These are phyloP conservation scores for Raphanus hybrid DNA, from an alignment of 441 rosid genomes.

Conservation along the genomic window DNA sequence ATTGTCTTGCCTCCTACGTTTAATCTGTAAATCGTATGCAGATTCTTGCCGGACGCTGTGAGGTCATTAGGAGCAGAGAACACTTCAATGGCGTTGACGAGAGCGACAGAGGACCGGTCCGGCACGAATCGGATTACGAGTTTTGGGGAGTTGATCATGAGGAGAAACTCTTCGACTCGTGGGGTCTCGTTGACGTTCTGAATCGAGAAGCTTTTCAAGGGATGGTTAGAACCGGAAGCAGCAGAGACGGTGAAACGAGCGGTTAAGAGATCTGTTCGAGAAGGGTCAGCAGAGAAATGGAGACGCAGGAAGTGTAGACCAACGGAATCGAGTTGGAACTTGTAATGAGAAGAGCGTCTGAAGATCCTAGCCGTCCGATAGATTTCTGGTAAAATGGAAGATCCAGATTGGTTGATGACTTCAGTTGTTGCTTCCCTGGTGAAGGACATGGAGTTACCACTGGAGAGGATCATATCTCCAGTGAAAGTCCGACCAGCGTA, in stretches of 20 bases:
- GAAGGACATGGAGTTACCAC: constrained; percentile 22
- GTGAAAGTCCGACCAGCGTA: constrained; percentile 26
- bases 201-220: constrained; percentile 31
- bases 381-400: constrained; percentile 2
- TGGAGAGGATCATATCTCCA: constrained; percentile 34
- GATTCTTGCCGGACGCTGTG: background rate
- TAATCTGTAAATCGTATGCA: constrained; percentile 33
- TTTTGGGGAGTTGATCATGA: constrained; percentile 14
- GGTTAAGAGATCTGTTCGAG: constrained; percentile 39
- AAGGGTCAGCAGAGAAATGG: constrained; percentile 46
- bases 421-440: background rate
- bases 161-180: constrained; percentile 40
- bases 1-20: constrained; percentile 33
- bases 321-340: constrained; percentile 29
- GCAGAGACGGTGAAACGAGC: constrained; percentile 48
- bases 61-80: constrained; percentile 14
- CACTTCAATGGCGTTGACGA: constrained; percentile 42
- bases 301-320: constrained; percentile 41
- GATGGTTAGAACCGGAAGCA: constrained; percentile 26
- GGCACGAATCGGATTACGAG: constrained; percentile 35
- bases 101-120: background rate
- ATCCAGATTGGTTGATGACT: background rate
- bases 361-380: constrained; percentile 49
- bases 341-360: constrained; percentile 38
- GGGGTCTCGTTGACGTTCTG: constrained; percentile 12